A percentile compares a stretch with the other conserved stretches of the same genome.
These are phyloP conservation scores for Candida tibetensis DNA, from an alignment of 805 yeast genomes.

Conservation along the genomic window DNA sequence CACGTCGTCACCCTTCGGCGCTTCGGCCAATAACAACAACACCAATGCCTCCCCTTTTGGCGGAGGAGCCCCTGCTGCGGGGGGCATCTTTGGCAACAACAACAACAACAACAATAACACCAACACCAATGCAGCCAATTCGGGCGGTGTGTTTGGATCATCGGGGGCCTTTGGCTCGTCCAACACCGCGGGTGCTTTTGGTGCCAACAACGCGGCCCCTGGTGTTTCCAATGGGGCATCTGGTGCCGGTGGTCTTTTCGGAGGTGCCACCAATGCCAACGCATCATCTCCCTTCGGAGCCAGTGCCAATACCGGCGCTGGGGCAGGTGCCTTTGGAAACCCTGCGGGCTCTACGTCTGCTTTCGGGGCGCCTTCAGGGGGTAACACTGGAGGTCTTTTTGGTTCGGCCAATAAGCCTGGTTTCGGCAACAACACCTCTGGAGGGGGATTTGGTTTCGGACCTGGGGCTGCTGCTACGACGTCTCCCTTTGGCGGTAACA, in stretches of 20 bases:
- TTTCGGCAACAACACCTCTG: slow-evolving; percentile 10
- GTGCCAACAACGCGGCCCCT: slow-evolving; percentile 22
- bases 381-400: slow-evolving; percentile 21
- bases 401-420: slow-evolving; percentile 20
- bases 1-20: slow-evolving; percentile 36
- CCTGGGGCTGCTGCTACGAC: slow-evolving; percentile 13
- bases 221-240: slow-evolving; percentile 23
- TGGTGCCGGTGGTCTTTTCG: slow-evolving; percentile 16
- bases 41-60: slow-evolving; percentile 17
- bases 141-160: slow-evolving; percentile 10
- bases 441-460: slow-evolving; percentile 7
- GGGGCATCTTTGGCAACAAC: slow-evolving; percentile 7
- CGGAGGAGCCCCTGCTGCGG: slow-evolving; percentile 4
- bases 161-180: slow-evolving; percentile 21
- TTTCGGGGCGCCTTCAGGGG: slow-evolving; percentile 27
- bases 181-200: slow-evolving; percentile 17
- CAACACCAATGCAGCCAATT: slow-evolving; percentile 11
- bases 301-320: slow-evolving; percentile 1
- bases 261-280: slow-evolving; percentile 12
- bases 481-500: slow-evolving; percentile 30
- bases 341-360: slow-evolving; percentile 30
- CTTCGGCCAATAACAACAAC: slow-evolving; percentile 18
- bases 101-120: slow-evolving; percentile 14
- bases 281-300: slow-evolving; percentile 6
- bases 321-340: slow-evolving; percentile 2